Evolutionary conservation across 768 basidiomycete genomes (phyloP).

Genomic region (Boletus pseudo-olivaceus): DNA sequence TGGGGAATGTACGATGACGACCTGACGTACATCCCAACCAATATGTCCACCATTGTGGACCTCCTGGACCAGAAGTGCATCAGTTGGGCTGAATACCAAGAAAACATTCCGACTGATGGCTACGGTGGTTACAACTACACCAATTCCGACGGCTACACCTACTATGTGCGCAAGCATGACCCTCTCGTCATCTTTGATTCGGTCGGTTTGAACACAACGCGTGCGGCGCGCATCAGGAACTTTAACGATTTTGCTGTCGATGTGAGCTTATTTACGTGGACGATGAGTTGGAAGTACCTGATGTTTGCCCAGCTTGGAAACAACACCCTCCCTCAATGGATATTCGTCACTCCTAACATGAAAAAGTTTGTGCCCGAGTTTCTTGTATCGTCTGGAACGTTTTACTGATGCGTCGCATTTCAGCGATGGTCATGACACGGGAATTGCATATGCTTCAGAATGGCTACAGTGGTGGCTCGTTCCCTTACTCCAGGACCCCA

Average conservation of each 20-base stretch:
- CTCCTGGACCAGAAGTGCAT: constrained; percentile 46
- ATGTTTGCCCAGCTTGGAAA: constrained; percentile 39
- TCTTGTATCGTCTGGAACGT: background rate
- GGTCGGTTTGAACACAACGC: constrained; percentile 39
- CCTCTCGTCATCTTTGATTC: constrained; percentile 40
- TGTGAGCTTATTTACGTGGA: constrained; percentile 19
- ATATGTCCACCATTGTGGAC: constrained; percentile 56
- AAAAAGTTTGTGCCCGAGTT: constrained; percentile 15
- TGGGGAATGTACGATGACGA: constrained; percentile 45
- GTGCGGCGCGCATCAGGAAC: constrained; percentile 16
- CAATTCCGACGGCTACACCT: constrained; percentile 2
- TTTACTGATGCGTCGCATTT: constrained; percentile 10
- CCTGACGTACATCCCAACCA: constrained; percentile 32
- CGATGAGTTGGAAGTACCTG: background rate
- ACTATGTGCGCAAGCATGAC: constrained; percentile 52
- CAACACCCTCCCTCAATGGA: constrained; percentile 41
- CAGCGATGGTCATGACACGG: constrained; percentile 60
- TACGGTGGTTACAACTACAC: constrained; percentile 39
- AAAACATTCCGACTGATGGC: constrained; percentile 48
- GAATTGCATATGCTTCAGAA: constrained; percentile 40
- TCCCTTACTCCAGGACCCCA: constrained; percentile 44
- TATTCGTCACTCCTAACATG: constrained; percentile 60
- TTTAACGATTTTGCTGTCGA: constrained; percentile 60
- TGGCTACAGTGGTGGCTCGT: constrained; percentile 51
- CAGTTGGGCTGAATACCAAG: constrained; percentile 43